Conservation (phyloP, 768 basidiomycete species). For the Suillus variegatus region DNA sequence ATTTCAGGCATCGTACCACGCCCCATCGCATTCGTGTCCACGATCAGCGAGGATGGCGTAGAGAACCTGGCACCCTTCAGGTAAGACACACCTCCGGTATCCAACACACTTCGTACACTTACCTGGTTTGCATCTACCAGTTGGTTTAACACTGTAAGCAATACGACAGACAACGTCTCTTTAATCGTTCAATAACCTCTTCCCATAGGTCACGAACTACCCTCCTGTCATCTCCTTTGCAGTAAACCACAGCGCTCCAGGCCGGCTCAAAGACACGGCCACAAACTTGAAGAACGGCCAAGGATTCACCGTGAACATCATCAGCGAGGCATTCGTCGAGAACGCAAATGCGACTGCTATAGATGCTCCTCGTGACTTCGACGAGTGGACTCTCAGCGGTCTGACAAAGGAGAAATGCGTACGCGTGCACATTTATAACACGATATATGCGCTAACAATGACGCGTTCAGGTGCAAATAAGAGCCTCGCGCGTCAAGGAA, state of each 20-base stretch:
- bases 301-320: conserved; percentile 55
- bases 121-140: conserved; percentile 5
- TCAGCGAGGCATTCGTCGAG: conserved; percentile 50
- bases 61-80: conserved; percentile 48
- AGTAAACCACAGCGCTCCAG: conserved; percentile 17
- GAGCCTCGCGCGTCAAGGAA: conserved; percentile 43
- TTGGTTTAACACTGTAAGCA: conserved; percentile 30
- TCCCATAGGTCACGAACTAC: conserved; percentile 18
- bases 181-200: too few relatives aligned
- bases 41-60: conserved; percentile 32
- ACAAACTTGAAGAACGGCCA: conserved; percentile 48
- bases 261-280: conserved; percentile 42
- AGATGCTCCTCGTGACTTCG: conserved; percentile 38
- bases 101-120: neutral
- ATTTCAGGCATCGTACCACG: conserved; percentile 42
- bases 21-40: conserved; percentile 48
- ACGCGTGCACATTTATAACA: neutral
- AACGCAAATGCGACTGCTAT: conserved; percentile 38
- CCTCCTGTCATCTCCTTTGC: conserved; percentile 42
- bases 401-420: conserved; percentile 42
- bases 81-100: conserved; percentile 15
- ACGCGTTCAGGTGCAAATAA: conserved; percentile 35
- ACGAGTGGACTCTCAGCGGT: conserved; percentile 45
- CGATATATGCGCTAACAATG: neutral
- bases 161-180: neutral